Percentiles rank a stretch among this genome's conserved stretches.
Conservation (phyloP, 208 protist species). For the Leishmania tarentolae region DNA sequence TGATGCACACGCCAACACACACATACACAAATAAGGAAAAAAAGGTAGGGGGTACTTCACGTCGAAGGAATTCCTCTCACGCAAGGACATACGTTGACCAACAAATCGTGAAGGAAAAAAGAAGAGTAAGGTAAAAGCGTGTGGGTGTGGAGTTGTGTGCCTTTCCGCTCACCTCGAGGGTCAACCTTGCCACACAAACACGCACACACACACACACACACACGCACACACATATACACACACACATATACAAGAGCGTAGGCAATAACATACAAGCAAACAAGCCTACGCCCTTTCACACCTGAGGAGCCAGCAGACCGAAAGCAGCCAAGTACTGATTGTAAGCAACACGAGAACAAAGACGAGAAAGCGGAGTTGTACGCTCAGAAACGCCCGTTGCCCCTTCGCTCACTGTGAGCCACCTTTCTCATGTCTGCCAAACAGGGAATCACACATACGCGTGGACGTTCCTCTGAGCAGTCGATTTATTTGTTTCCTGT, state of each 20-base stretch:
- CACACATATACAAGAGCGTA: neutral
- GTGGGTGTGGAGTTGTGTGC: neutral
- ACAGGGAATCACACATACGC: neutral
- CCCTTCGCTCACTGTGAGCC: neutral
- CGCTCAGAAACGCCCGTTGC: too few relatives aligned
- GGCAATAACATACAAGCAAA: neutral
- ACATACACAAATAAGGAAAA: neutral
- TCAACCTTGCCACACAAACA: neutral
- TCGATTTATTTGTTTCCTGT: neutral
- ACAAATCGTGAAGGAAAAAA: slow-evolving; percentile 2
- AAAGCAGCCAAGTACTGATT: neutral
- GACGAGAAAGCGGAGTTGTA: neutral
- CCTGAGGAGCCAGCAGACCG: neutral
- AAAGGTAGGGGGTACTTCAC: neutral
- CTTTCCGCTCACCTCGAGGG: neutral
- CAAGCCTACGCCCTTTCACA: neutral
- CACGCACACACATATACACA: neutral
- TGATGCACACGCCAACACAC: neutral
- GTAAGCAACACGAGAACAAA: neutral
- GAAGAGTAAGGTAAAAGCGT: neutral
- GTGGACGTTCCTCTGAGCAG: neutral
- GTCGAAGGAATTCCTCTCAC: neutral
- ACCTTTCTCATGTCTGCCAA: neutral
- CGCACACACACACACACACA: neutral
- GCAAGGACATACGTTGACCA: neutral